Evolutionary conservation across 2,329 filamentous ascomycete species (phyloP).

Genomic region (Pseudogymnoascus sp.): DNA sequence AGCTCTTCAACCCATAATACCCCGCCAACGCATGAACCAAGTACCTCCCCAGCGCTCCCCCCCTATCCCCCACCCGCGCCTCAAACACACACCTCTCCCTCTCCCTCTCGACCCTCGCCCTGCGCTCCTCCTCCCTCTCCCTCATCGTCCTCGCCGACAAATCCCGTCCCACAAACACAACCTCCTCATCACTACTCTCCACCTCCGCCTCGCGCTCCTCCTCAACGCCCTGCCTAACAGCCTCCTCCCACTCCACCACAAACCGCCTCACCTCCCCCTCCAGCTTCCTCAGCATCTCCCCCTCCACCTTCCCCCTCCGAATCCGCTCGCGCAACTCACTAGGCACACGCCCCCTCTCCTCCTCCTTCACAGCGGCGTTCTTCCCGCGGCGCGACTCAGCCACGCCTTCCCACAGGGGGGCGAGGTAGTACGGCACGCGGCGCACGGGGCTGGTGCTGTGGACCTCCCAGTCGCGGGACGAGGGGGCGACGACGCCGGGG

Average conservation of each 20-base stretch:
- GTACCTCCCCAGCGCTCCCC: constrained; percentile 57
- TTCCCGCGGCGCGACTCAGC: constrained; percentile 43
- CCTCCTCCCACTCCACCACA: constrained; percentile 51
- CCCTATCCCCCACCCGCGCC: constrained; percentile 70
- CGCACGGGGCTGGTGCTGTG: constrained; percentile 73
- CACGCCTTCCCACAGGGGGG: constrained; percentile 72
- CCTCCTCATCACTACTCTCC: constrained; percentile 68
- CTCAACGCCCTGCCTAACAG: constrained; percentile 39
- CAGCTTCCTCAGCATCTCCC: constrained; percentile 70
- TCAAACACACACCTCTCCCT: constrained; percentile 74
- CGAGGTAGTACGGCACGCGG: constrained; percentile 80
- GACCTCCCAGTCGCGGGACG: constrained; percentile 74
- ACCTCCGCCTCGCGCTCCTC: constrained; percentile 34
- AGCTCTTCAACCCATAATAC: constrained; percentile 56
- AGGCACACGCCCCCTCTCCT: constrained; percentile 54
- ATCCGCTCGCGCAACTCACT: constrained; percentile 72
- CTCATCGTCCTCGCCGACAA: constrained; percentile 45
- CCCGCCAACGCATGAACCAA: constrained; percentile 84
- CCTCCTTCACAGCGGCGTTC: constrained; percentile 16
- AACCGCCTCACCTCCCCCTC: constrained; percentile 79
- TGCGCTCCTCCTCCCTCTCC: constrained; percentile 41
- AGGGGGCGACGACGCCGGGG: constrained; percentile 75
- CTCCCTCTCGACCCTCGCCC: constrained; percentile 43
- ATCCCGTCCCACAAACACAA: constrained; percentile 75
- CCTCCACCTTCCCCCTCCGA: constrained; percentile 71